Evolutionary conservation across 2,329 filamentous ascomycete genomes (phyloP), one percentile per base, ranked within the genome.

Genomic region (Aspergillus sp.): DNA sequence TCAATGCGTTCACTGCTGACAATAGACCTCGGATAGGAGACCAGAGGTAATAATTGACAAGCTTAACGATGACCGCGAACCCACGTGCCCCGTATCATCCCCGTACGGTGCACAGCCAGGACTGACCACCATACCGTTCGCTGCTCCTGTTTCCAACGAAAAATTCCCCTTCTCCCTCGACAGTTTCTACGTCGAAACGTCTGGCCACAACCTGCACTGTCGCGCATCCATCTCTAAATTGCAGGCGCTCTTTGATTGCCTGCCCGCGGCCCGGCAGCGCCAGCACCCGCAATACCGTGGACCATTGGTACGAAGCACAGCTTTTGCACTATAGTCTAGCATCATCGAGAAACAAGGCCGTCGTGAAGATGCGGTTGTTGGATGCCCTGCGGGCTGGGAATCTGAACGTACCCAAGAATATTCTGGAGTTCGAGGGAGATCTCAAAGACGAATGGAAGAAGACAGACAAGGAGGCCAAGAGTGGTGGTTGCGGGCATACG

Each of bases 231-330:
- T 62, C 3, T 53, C 64, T 1, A 73, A 78, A 52, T 66, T 79
- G 4, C 65, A 69, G 49, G 60, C 67, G 2, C 66, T 73, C 42
- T 74, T 77, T 51, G 43, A 52, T 19, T 19, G 19, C 19, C 19
- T 19, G 19, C 19, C 19, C 19, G 19, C 19, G 19, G 19, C 19
- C 19, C 19, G 19, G 19, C 19, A 19, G 19, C 8, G 53, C 51
- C 36, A 42, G 52, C 33, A 43, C 50, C 6, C 35, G 44, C 8
- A 43, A 9, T 3, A 43, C 72, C 39, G 73, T 78, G 0, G 78
- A 71, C 1, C 78, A 82, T 52, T 84, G 76, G 75, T 83, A 80
- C 48, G 74, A 80, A 51, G 79, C 80, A 0, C 79, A 84, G 51
- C 70, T 83, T 7, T 62, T 80, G 3, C 81, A 84, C 62, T 83